phyloP scores from a whole-genome alignment of 1,284 basidiomycete species.

The Peniophora sp. region DNA sequence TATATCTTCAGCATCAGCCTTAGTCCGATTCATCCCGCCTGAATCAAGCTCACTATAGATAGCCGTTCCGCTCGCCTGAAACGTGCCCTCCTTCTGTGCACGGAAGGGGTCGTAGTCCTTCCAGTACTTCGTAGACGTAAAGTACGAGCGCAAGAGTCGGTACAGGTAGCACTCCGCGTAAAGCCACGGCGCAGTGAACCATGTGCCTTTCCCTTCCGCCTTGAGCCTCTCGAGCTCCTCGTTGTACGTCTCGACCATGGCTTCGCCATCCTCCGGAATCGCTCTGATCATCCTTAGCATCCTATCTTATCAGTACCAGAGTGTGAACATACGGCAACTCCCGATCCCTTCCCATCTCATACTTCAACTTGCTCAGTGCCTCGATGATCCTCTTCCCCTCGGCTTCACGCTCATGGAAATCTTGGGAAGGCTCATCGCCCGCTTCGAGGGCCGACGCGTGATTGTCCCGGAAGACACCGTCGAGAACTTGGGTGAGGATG shows the following conservation, averaged over 20 bases:
- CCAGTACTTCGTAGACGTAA: constrained; percentile 71
- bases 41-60: constrained; percentile 54
- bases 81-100: constrained; percentile 75
- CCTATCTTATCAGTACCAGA: not conserved
- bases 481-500: constrained; percentile 77
- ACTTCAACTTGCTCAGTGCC: constrained; percentile 76
- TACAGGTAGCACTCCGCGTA: constrained; percentile 92
- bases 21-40: not conserved
- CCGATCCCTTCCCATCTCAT: constrained; percentile 82
- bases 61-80: constrained; percentile 71
- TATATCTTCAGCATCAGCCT: not conserved
- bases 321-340: constrained; percentile 58
- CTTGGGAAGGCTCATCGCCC: constrained; percentile 6
- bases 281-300: constrained; percentile 13
- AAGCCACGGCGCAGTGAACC: constrained; percentile 92
- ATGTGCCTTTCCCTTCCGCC: constrained; percentile 54
- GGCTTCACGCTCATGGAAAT: constrained; percentile 33
- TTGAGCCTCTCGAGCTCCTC: constrained; percentile 50
- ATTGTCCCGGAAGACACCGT: constrained; percentile 55
- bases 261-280: constrained; percentile 68
- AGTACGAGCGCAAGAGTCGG: constrained; percentile 73
- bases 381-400: constrained; percentile 82
- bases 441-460: constrained; percentile 36
- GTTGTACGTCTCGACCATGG: constrained; percentile 68
- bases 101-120: constrained; percentile 80